These are phyloP conservation scores for Hysterangium stoloniferum DNA, from an alignment of 768 basidiomycete genomes.

Conservation along the genomic window DNA sequence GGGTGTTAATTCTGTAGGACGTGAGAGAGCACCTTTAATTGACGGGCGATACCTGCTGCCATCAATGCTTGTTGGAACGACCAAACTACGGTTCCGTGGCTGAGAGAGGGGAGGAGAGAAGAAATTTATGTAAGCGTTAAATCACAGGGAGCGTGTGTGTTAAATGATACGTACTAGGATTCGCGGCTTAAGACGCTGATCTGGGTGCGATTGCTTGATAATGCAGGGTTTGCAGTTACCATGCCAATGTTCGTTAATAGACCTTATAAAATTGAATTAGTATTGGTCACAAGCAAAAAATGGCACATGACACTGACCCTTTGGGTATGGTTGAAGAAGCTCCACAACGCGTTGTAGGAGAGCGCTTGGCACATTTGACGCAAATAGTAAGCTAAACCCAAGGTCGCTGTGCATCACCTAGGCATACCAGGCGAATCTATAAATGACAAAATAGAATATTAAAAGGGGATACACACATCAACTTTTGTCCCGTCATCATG, in stretches of 20 bases:
- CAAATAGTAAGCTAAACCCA: slow-evolving; percentile 34
- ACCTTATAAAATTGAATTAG: slow-evolving; percentile 19
- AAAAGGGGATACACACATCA: slow-evolving; percentile 23
- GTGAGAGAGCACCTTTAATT: slow-evolving; percentile 27
- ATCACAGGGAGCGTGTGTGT: slow-evolving; percentile 21
- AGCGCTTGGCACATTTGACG: slow-evolving; percentile 28
- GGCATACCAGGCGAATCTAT: neutral
- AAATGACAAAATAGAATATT: neutral
- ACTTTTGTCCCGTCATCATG: slow-evolving; percentile 31
- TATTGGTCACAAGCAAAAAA: neutral
- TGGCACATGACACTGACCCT: slow-evolving; percentile 20
- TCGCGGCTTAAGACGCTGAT: slow-evolving; percentile 30
- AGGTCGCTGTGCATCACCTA: slow-evolving; percentile 37
- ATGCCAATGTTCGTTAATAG: slow-evolving; percentile 39
- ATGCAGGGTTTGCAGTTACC: slow-evolving; percentile 40
- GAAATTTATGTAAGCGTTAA: neutral
- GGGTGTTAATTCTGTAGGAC: neutral
- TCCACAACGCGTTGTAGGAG: slow-evolving; percentile 32
- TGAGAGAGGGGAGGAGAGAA: too few species aligned
- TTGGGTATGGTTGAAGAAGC: slow-evolving; percentile 36
- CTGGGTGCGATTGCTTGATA: slow-evolving; percentile 34
- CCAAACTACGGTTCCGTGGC: slow-evolving; percentile 15
- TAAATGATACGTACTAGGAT: slow-evolving; percentile 32
- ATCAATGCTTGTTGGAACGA: slow-evolving; percentile 39
- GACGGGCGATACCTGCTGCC: slow-evolving; percentile 34